A percentile compares a stretch with the other conserved stretches of the same genome.
phyloP scores from a whole-genome alignment of 768 basidiomycete genomes.

The Termitomyces sp. region DNA sequence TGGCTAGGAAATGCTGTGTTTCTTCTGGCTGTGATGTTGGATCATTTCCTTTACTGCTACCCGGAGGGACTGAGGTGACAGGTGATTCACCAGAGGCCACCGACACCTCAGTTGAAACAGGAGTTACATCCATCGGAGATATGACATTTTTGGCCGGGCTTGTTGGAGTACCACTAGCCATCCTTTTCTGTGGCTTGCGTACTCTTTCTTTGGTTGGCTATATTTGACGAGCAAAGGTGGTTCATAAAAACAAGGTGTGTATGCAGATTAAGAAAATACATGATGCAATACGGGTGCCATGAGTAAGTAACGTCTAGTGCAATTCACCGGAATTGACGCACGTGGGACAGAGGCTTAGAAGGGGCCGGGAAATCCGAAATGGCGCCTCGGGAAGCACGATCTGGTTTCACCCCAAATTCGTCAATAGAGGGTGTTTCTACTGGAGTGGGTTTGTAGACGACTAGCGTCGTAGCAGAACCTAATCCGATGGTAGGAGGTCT shows the following conservation, averaged over 20 bases:
- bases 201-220: conserved; percentile 76
- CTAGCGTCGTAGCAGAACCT: conserved; percentile 74
- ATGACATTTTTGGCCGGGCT: neutral
- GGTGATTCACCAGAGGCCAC: neutral
- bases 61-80: neutral
- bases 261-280: conserved; percentile 18
- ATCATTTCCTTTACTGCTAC: neutral
- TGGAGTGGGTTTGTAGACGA: conserved; percentile 53
- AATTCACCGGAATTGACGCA: conserved; percentile 76
- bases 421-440: conserved; percentile 37
- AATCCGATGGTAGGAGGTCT: conserved; percentile 32
- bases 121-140: neutral
- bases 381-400: conserved; percentile 11
- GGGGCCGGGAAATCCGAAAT: conserved; percentile 35
- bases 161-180: neutral
- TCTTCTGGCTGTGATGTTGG: neutral
- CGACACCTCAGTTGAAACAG: neutral
- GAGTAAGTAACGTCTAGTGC: conserved; percentile 39
- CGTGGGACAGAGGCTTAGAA: conserved; percentile 71
- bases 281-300: conserved; percentile 20
- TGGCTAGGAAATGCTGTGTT: neutral
- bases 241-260: conserved; percentile 13
- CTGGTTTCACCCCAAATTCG: conserved; percentile 41
- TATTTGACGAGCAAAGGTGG: conserved; percentile 13
- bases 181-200: conserved; percentile 49